Percentiles rank a stretch among this genome's conserved stretches.
phyloP scores from a whole-genome alignment of 202 grass and related monocot species.

The Zoysia matrella region DNA sequence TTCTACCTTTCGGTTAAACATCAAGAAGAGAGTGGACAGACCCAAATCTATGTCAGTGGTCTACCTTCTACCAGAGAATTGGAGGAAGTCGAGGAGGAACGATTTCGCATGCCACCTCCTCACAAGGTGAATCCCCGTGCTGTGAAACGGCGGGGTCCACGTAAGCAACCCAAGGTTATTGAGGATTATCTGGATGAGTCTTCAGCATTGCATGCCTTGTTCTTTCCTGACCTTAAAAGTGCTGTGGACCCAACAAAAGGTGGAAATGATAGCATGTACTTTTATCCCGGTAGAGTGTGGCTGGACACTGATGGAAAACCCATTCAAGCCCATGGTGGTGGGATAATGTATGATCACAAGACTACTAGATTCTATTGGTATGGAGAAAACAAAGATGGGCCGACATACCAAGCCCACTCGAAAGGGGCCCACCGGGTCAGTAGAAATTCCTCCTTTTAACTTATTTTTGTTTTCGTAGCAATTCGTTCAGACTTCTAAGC shows the following conservation, averaged over 20 bases:
- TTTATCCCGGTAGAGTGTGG: constrained; percentile 80
- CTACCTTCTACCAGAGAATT: constrained; percentile 50
- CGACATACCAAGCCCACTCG: constrained; percentile 65
- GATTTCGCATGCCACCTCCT: constrained; percentile 57
- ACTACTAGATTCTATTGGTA: constrained; percentile 82
- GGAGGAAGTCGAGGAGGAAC: constrained; percentile 75
- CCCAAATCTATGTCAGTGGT: constrained; percentile 35
- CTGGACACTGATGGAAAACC: constrained; percentile 79
- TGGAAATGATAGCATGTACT: constrained; percentile 60
- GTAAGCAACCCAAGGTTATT: constrained; percentile 49
- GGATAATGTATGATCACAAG: constrained; percentile 70
- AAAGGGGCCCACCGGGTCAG: constrained; percentile 67
- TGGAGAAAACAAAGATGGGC: constrained; percentile 89
- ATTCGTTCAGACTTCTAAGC: neutral
- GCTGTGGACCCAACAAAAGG: constrained; percentile 42
- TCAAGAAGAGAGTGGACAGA: constrained; percentile 41
- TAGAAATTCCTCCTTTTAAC: constrained; percentile 28
- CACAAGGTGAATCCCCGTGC: constrained; percentile 78
- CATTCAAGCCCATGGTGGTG: constrained; percentile 94
- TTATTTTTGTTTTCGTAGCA: neutral
- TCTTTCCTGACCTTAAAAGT: constrained; percentile 65
- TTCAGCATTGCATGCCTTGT: constrained; percentile 69
- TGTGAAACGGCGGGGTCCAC: constrained; percentile 65
- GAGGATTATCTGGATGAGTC: constrained; percentile 85
- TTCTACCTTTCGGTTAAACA: constrained; percentile 49